Evolutionary conservation across 352 stramenopile species (phyloP), one percentile per base, ranked within the genome.

Genomic region (Pythium rishiriense): DNA sequence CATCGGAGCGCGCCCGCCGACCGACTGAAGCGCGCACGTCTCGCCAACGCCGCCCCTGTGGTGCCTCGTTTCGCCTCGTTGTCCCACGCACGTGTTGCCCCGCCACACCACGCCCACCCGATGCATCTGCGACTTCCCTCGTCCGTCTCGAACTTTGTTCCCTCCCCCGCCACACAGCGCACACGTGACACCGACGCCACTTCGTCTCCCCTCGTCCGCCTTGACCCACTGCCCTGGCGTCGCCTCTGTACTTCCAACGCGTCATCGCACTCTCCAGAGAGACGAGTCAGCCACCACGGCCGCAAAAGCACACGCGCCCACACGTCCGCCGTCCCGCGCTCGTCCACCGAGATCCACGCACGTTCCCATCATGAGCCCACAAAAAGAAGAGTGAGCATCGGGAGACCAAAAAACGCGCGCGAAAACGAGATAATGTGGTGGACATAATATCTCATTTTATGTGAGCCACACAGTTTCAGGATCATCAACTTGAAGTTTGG

Each of bases 21-120:
- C 37, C 37, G 7, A 17, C 31, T 11, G 10, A 35, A 35, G 37
- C 3, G 37, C 50, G 14, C 15, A 31, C 17, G 17, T 29, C 29
- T 43, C 49, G 31, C 28, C 24, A 8, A 35, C n/a, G 31, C 0
- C 19, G 22, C 10, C 45, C 19, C 12, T 39, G 17, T 15, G 10
- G 22, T 6, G 14, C 22, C 35, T 10, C 31, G 12, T 57, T 57
- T 57, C 50, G 50, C 50, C 50, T 57, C 29, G 50, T 57, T 57
- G 50, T 45, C 50, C 50, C 29, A 46, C 50, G 29, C 50, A 33
- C 31, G 15, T 19, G 29, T n/a, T 28, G 6, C n/a, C 9, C 24
- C 26, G 19, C 8, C 42, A n/a, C 37, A 17, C 37, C 37, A 43
- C 37, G 19, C 37, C 4, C 10, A 4, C 37, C 7, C 9, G 37